Conservation (phyloP, 441 rosid species). For the Gossypium lobatum region DNA sequence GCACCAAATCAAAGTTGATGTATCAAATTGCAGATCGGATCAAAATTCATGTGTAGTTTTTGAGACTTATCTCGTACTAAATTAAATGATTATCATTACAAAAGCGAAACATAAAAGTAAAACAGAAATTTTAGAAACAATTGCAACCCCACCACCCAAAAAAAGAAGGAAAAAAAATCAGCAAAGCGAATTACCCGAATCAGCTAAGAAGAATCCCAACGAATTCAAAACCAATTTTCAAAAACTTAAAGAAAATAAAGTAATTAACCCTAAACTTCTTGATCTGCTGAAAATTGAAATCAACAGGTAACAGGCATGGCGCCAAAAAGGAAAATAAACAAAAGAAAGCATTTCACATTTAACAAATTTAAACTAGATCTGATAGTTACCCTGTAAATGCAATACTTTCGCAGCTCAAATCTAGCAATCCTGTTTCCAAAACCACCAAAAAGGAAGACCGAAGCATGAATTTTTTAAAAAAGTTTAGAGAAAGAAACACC, state of each 20-base stretch:
- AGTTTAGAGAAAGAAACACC: background rate
- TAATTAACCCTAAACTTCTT: constrained; percentile 3
- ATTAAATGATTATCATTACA: background rate
- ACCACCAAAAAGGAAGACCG: constrained; percentile 14
- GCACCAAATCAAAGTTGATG: no score
- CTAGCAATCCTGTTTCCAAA: constrained; percentile 34
- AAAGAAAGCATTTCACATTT: background rate
- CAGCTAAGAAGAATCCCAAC: background rate
- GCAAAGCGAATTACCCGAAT: background rate
- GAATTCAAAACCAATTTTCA: background rate
- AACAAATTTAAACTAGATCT: constrained; percentile 48
- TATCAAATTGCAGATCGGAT: no score
- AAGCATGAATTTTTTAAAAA: constrained; percentile 15
- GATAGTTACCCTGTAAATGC: constrained; percentile 40
- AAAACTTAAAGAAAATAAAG: background rate
- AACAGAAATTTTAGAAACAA: background rate
- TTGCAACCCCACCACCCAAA: background rate
- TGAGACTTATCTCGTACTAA: no score
- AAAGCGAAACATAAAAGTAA: background rate
- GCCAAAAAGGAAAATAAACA: constrained; percentile 14
- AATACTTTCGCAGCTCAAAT: constrained; percentile 28
- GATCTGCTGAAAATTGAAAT: constrained; percentile 16
- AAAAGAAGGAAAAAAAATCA: background rate
- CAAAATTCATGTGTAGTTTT: no score
- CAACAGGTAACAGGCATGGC: constrained; percentile 12